Base-by-base conservation (phyloP, 1,284 basidiomycete genomes). In the Pseudozyma pruni region DNA sequence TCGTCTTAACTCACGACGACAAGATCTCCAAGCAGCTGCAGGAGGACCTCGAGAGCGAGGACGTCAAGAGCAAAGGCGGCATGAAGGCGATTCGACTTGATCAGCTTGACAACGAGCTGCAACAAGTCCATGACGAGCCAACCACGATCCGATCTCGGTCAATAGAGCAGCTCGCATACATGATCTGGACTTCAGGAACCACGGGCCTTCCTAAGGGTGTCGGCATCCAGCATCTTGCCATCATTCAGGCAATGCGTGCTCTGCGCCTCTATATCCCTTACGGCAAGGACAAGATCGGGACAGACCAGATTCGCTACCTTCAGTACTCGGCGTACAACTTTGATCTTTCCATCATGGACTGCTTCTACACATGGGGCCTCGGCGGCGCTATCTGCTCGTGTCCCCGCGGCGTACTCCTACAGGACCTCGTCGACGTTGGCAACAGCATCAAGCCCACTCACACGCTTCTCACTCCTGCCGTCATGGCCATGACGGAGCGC, bases 151-250 rank as follows among this genome's bases (percentile, higher is more conserved):
- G 68, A 13, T 62, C 55, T 31, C 57, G 68, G 8, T 62, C 58
- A 7, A 61, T 71, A 25, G 35, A 66, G n/a, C 66, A 80, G 51
- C 60, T 81, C 8, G 81, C 79, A 11, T 80, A 80, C 67, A 74
- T 78, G 47, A 83, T 83, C 63, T 83, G 83, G 83, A 83, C 83
- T 5, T 80, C 76, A 11, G 83, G 83, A 14, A 83, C 83, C 22
- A 83, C 83, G 14, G 83, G 83, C 32, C 57, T 80, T 19, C 83
- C 83, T 10, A 83, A 83, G 46, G 81, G 76, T 2, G 81, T 82
- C 22, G 80, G 79, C 1, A 78, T 82, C 34, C 69, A 78, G 60
- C 81, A 82, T 58, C 52, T 48, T 4, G 78, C 78, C 41, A 81
- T 79, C 50, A 75, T 82, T 8, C 80, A 81, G 32, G 80, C 76